Evolutionary conservation across 2,329 filamentous ascomycete genomes (phyloP), one percentile per base, ranked within the genome.

Genomic region (Teratosphaeria destructans): DNA sequence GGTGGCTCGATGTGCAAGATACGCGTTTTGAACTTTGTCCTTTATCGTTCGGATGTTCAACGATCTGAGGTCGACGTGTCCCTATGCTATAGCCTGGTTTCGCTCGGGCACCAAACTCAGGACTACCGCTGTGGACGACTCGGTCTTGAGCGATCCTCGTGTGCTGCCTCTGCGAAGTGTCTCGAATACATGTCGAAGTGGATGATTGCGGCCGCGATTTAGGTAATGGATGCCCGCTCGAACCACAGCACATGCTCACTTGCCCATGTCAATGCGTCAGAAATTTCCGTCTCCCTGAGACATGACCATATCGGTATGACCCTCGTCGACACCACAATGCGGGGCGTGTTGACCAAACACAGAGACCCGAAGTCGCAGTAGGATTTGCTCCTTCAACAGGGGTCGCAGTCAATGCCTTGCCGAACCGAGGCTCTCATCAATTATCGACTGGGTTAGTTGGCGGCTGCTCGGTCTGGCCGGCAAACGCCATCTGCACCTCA

Each of bases 401-500:
- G 37, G 16, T 14, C 37, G 16, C 14, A 43, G 37, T 5, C 37
- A n/a, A 14, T 43, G 37, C 12, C 2, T n/a, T 10, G 5, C 8
- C 43, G n/a, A 23, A 19, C n/a, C 16, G 19, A 23, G 3, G 11
- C 23, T n/a, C 43, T 32, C 19, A 54, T 58, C 49, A 59, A 56
- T 52, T 39, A 56, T 52, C 26, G n/a, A 34, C 35, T 19, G 53
- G 57, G 19, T 19, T 37, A 3, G 57, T 29, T 57, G 61, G 55
- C 54, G 61, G 57, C 56, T 43, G 37, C 52, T 54, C 27, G 26
- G 14, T 11, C 52, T 54, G 59, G 52, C 62, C 58, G 55, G 16
- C 37, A 23, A 77, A 68, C 43, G 74, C 69, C 61, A 66, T 71
- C 64, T 72, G 73, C 6, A 79, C 72, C 57, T 72, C 71, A 39